These are phyloP conservation scores for Babesia ovata DNA, from an alignment of 169 alveolate species.

Conservation along the genomic window DNA sequence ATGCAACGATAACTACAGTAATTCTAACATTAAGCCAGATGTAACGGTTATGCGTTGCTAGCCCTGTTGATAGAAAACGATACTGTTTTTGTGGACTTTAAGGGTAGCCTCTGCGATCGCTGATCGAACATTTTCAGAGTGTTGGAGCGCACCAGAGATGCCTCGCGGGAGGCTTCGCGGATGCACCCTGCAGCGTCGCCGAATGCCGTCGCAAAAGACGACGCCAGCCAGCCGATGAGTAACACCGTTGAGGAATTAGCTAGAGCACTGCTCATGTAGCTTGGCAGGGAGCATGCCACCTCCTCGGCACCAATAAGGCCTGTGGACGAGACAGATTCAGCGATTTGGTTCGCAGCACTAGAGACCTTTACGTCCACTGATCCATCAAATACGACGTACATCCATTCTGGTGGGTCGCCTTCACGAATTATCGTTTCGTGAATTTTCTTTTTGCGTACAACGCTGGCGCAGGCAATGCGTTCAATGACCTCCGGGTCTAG, in stretches of 20 bases:
- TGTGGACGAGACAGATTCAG: not conserved
- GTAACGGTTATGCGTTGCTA: not conserved
- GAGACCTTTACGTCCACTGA: constrained; percentile 13
- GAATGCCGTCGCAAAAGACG: not conserved
- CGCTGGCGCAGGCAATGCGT: constrained; percentile 41
- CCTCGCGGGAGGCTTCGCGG: constrained; percentile 14
- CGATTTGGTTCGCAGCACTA: not conserved
- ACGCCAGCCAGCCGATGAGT: constrained; percentile 22
- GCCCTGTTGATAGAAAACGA: constrained; percentile 14
- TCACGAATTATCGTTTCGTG: constrained; percentile 52
- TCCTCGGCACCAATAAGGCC: constrained; percentile 35
- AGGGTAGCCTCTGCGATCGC: not conserved
- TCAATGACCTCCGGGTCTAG: constrained; percentile 36
- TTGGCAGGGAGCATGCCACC: not conserved
- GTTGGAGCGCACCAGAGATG: not conserved
- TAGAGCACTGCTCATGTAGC: not conserved
- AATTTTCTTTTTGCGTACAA: constrained; percentile 43
- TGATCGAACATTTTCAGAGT: not conserved
- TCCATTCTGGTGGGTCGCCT: constrained; percentile 35
- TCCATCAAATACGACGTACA: constrained; percentile 58
- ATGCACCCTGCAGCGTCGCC: constrained; percentile 12
- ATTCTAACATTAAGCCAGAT: not conserved
- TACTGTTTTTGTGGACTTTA: constrained; percentile 13
- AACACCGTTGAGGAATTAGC: constrained; percentile 11
- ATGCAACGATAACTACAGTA: constrained; percentile 17